phyloP scores from a whole-genome alignment of 2,329 filamentous ascomycete genomes.

The Triangularia setosa region DNA sequence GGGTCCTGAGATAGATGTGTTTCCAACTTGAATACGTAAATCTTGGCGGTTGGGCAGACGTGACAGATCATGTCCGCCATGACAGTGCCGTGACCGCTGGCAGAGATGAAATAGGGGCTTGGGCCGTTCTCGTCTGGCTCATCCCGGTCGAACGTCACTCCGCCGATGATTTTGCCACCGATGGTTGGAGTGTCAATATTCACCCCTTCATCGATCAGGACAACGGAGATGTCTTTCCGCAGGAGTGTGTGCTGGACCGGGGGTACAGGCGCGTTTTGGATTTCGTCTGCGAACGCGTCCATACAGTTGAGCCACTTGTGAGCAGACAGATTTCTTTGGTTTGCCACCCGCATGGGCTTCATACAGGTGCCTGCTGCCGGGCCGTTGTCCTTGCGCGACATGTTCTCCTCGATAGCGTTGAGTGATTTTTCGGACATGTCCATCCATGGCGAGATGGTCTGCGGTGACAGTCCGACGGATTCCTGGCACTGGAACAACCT shows the following conservation, averaged over 20 bases:
- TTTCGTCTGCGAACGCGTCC: not conserved
- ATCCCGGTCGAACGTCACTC: constrained; percentile 27
- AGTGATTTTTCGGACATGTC: too few species aligned
- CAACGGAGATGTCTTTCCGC: constrained; percentile 28
- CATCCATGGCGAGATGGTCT: too few species aligned
- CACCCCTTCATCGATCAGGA: constrained; percentile 39
- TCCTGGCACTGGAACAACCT: not conserved
- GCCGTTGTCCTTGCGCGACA: not conserved
- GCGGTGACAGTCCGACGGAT: too few species aligned
- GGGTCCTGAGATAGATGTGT: not conserved
- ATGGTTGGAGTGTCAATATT: constrained; percentile 29
- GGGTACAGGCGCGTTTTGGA: not conserved
- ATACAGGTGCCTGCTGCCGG: not conserved
- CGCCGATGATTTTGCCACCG: constrained; percentile 23
- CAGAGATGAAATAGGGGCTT: constrained; percentile 30
- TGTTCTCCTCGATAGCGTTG: not conserved
- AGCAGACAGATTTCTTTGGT: not conserved
- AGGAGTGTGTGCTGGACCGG: not conserved
- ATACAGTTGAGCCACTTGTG: constrained; percentile 3
- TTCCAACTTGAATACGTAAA: constrained; percentile 20
- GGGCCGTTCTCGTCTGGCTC: constrained; percentile 21
- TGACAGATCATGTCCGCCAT: constrained; percentile 30
- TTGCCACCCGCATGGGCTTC: not conserved
- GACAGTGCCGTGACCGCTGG: constrained; percentile 28
- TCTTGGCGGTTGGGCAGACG: constrained; percentile 25